Percentiles rank a stretch among this genome's conserved stretches.
phyloP scores from a whole-genome alignment of 129 eudicot species.

The Helichrysum umbraculigerum region DNA sequence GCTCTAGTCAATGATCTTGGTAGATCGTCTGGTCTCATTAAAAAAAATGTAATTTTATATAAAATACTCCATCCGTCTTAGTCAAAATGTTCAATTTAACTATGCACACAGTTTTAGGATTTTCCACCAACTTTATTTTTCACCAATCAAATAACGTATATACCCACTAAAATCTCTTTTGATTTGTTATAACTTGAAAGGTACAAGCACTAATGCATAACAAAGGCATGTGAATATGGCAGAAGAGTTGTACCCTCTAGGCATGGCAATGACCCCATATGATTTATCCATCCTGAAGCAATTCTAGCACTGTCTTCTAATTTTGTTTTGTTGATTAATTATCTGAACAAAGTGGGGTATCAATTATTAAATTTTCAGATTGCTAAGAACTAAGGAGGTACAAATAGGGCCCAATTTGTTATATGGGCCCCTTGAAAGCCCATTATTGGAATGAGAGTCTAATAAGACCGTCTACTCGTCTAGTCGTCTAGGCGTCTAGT shows the following conservation, averaged over 20 bases:
- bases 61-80: too few relatives aligned
- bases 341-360: constrained; percentile 21
- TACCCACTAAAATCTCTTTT: too few relatives aligned
- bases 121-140: too few relatives aligned
- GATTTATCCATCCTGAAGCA: neutral
- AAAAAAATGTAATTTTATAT: too few relatives aligned
- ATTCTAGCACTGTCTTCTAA: constrained; percentile 26
- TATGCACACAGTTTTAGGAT: too few relatives aligned
- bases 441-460: constrained; percentile 23
- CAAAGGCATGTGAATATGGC: constrained; percentile 35
- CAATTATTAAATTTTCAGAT: constrained; percentile 13
- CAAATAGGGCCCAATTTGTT: constrained; percentile 31
- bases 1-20: too few relatives aligned
- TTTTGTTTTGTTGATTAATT: constrained; percentile 25
- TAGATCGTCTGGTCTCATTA: too few relatives aligned
- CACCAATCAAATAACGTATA: too few relatives aligned
- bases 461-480: too few relatives aligned
- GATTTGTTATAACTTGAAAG: neutral
- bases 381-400: constrained; percentile 5
- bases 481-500: too few relatives aligned
- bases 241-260: constrained; percentile 32
- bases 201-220: constrained; percentile 26
- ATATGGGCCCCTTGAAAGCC: constrained; percentile 28
- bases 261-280: constrained; percentile 24
- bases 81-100: too few relatives aligned